Evolutionary conservation across 495 filamentous ascomycete genomes (phyloP).

Genomic region (Trypethelium eluteriae): DNA sequence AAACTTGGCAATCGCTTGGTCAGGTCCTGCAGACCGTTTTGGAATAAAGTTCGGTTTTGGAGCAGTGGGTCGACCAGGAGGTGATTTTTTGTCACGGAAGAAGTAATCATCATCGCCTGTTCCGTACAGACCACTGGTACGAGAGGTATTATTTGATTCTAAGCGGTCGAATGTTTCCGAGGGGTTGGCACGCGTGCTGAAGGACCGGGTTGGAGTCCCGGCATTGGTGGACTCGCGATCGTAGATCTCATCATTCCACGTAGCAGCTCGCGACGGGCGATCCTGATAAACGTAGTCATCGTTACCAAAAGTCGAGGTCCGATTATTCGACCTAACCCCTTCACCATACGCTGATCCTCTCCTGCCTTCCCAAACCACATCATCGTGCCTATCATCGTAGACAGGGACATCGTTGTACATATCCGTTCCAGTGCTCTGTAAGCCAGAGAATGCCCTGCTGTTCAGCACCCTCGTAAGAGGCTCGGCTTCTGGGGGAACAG

Average conservation of each 20-base stretch:
- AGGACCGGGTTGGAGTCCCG: conserved; percentile 44
- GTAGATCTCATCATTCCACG: conserved; percentile 87
- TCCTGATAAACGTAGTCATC: conserved; percentile 53
- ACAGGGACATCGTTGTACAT: conserved; percentile 96
- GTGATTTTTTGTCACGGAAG: conserved; percentile 18
- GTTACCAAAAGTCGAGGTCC: conserved; percentile 40
- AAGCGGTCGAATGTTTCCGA: conserved; percentile 45
- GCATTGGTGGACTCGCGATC: conserved; percentile 49
- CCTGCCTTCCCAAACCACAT: conserved; percentile 86
- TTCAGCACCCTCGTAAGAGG: conserved; percentile 78
- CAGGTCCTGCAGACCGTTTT: conserved; percentile 59
- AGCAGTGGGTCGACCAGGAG: conserved; percentile 21
- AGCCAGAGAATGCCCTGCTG: conserved; percentile 71
- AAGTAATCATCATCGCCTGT: conserved; percentile 40
- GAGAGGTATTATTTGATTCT: conserved; percentile 35
- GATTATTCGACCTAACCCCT: conserved; percentile 49
- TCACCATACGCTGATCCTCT: conserved; percentile 71
- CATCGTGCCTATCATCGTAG: conserved; percentile 80
- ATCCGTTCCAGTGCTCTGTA: conserved; percentile 38
- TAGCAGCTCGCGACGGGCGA: conserved; percentile 59
- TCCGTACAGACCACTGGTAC: conserved; percentile 33
- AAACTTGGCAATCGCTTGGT: conserved; percentile 83
- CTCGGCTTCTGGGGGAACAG: conserved; percentile 71
- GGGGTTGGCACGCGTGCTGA: conserved; percentile 42
- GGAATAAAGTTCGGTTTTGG: conserved; percentile 45